Percentiles rank a stretch among this genome's conserved stretches.
phyloP scores from a whole-genome alignment of 2,329 filamentous ascomycete species.

The Helotiales sp. region DNA sequence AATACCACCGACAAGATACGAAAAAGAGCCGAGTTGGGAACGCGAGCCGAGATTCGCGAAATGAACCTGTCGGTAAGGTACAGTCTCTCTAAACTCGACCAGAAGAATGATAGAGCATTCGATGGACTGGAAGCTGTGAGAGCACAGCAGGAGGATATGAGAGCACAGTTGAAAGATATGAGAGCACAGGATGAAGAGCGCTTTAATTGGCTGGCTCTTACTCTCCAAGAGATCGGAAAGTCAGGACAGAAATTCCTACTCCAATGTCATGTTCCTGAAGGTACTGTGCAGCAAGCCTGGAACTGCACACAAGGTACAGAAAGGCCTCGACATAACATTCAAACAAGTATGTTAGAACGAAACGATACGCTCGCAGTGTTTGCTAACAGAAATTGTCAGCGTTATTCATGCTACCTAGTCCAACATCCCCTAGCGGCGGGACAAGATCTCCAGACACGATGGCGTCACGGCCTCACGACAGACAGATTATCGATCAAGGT shows the following conservation, averaged over 20 bases:
- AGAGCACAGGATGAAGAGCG: background rate
- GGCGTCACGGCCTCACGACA: no score
- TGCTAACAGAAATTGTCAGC: no score
- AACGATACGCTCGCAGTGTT: no score
- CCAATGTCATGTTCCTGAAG: background rate
- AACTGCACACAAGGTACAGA: no score
- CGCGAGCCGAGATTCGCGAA: background rate
- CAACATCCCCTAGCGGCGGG: no score
- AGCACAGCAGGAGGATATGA: no score
- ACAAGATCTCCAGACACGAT: no score
- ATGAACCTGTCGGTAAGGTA: background rate
- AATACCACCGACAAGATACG: background rate
- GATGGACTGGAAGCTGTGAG: background rate
- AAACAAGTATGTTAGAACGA: no score
- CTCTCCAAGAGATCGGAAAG: background rate
- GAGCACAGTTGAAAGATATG: background rate
- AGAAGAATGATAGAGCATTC: background rate
- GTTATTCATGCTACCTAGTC: background rate
- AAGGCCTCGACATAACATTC: no score
- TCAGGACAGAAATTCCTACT: background rate
- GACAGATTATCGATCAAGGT: background rate
- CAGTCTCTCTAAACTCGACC: background rate
- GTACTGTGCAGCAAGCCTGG: no score
- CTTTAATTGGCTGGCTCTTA: background rate
- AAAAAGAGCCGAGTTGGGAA: constrained; percentile 1